Percentiles rank a stretch among this genome's conserved stretches.
phyloP scores from a whole-genome alignment of 345 rosid species.

The Pistacia vera region DNA sequence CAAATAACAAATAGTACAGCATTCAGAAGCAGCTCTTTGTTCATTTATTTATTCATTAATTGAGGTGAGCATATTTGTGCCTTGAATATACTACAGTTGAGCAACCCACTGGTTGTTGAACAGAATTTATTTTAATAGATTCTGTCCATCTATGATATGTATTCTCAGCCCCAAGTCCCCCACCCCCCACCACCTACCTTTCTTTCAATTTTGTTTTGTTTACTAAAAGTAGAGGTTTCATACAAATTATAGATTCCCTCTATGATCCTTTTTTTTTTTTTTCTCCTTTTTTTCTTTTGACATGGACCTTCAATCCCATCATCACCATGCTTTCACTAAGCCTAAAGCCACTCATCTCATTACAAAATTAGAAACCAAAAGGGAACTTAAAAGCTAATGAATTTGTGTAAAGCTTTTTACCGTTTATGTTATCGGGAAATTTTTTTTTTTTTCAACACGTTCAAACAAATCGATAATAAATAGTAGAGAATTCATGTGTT shows the following conservation, averaged over 20 bases:
- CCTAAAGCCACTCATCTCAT: not conserved
- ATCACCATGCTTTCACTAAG: constrained; percentile 6
- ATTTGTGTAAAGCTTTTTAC: no score
- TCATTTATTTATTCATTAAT: not conserved
- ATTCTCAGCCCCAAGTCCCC: no score
- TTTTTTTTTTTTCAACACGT: no score
- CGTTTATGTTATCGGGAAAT: no score
- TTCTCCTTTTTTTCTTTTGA: not conserved
- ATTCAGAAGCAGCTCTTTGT: not conserved
- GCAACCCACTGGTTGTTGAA: not conserved
- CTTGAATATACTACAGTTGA: not conserved
- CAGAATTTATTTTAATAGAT: not conserved
- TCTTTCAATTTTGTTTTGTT: not conserved
- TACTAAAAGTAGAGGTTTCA: not conserved
- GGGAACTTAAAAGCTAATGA: no score
- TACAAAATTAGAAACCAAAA: no score
- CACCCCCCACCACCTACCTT: not conserved
- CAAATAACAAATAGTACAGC: not conserved
- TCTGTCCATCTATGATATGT: no score
- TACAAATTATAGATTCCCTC: not conserved
- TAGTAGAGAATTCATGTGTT: no score
- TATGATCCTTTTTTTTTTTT: not conserved
- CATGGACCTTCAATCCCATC: constrained; percentile 6
- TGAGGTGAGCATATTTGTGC: not conserved
- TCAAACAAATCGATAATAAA: no score